phyloP scores from a whole-genome alignment of 1,284 basidiomycete species.

The Phellopilus nigrolimitatus region DNA sequence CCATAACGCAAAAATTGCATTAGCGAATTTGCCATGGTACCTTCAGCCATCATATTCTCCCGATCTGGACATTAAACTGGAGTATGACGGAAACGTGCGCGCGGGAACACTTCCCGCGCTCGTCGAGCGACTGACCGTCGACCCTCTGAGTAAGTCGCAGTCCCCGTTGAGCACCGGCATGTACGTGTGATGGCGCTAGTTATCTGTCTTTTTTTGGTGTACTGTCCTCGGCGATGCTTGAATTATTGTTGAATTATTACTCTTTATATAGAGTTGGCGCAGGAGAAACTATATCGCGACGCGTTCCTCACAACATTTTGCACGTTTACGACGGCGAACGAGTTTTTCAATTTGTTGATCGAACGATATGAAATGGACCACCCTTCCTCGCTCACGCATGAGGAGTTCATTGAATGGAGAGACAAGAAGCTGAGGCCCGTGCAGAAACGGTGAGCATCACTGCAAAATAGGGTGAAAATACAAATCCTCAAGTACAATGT shows the following conservation, averaged over 20 bases:
- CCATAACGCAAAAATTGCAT: conserved; percentile 33
- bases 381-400: conserved; percentile 45
- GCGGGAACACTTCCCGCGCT: conserved; percentile 67
- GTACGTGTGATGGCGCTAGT: not conserved
- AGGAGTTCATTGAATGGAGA: conserved; percentile 62
- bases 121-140: conserved; percentile 63
- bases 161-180: conserved; percentile 19
- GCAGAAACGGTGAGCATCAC: conserved; percentile 38
- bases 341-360: conserved; percentile 63
- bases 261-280: conserved; percentile 34
- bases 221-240: conserved; percentile 22
- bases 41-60: conserved; percentile 54
- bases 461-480: not conserved
- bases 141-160: conserved; percentile 51
- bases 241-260: no score
- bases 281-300: conserved; percentile 51
- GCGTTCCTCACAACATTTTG: conserved; percentile 77
- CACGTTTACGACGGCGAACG: conserved; percentile 67
- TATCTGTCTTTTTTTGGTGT: not conserved
- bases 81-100: conserved; percentile 53
- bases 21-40: conserved; percentile 52
- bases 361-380: conserved; percentile 56
- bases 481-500: not conserved
- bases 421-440: conserved; percentile 52
- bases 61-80: conserved; percentile 53